Evolutionary conservation across 2,329 filamentous ascomycete genomes (phyloP), one percentile per base, ranked within the genome.

Genomic region (Myrmaecium sp.): DNA sequence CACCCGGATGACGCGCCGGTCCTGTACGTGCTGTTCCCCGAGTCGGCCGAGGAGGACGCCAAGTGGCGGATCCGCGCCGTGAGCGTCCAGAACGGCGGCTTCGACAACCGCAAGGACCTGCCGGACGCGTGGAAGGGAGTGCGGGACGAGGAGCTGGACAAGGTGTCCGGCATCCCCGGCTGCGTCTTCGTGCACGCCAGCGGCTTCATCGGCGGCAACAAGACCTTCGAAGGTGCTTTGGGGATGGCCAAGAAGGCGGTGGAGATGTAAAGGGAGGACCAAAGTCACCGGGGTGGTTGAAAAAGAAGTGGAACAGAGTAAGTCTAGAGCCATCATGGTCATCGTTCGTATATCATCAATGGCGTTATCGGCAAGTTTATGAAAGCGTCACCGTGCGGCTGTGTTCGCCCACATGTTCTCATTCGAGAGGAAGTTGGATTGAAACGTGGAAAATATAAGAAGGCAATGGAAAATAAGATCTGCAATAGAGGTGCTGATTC

Each of bases 21-120:
- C 4, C 62, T 84, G 26, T 95, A 94, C 46, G 84, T 93, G 9
- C 61, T 95, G 14, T 95, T 95, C 55, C 78, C 83, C 0, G 86
- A 98, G 60, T 80, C 69, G 44, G 67, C 73, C 15, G 63, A 66
- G 23, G 68, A 73, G 23, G 76, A 69, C 36, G 65, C 76, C 44
- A 92, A 89, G 57, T 95, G 89, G 89, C 72, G 89, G 31, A 78
- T 98, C 33, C 83, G 94, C 55, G 75, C 78, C 35, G 89, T 95
- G n/a, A 79, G 82, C 25, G 72, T 79, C 31, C 69, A 70, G 49
- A 74, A 78, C 49, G 76, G 80, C 46, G 89, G 81, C 32, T 98
- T 98, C 47, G 67, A 81, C 52, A 94, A 84, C 58, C 70, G 89
- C 41, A 93, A 89, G 59, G 74, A 84, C 22, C 62, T 98, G 38